These are phyloP conservation scores for Podaxis sp. DNA, from an alignment of 768 basidiomycete genomes.

Conservation along the genomic window DNA sequence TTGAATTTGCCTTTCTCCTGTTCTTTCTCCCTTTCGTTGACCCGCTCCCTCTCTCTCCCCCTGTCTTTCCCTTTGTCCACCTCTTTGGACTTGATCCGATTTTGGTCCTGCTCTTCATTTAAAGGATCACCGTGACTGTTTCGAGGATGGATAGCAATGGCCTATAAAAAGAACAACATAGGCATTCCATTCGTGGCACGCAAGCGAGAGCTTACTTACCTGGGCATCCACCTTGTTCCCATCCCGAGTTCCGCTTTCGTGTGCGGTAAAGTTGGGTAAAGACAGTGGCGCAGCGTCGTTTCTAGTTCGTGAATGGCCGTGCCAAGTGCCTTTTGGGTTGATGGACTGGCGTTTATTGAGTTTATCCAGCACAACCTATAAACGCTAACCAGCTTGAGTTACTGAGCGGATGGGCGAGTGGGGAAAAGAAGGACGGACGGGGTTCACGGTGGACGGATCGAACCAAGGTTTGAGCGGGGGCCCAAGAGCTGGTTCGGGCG, in stretches of 20 bases:
- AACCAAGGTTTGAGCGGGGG: conserved; percentile 2
- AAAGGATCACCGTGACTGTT: background rate
- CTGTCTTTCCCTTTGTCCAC: background rate
- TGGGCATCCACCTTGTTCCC: background rate
- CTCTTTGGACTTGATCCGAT: background rate
- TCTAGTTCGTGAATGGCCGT: background rate
- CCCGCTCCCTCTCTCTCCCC: background rate
- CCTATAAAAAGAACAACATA: conserved; percentile 5
- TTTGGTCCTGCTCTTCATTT: background rate
- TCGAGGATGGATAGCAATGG: background rate
- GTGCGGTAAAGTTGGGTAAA: background rate
- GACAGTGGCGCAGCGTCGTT: background rate
- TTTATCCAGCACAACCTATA: conserved; percentile 3
- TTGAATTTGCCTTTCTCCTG: background rate
- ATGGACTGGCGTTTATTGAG: background rate
- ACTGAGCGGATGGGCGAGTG: no score
- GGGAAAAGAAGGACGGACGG: background rate
- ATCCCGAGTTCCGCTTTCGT: background rate
- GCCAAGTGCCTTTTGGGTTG: conserved; percentile 14
- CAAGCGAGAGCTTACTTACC: background rate
- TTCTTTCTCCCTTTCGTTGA: background rate
- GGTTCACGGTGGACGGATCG: conserved; percentile 4
- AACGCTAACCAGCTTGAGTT: background rate
- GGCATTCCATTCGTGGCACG: background rate
- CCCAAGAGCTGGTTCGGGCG: background rate